A percentile compares a stretch with the other conserved stretches of the same genome.
These are phyloP conservation scores for Cucumis variabilis DNA, from an alignment of 331 rosid genomes.

Conservation along the genomic window DNA sequence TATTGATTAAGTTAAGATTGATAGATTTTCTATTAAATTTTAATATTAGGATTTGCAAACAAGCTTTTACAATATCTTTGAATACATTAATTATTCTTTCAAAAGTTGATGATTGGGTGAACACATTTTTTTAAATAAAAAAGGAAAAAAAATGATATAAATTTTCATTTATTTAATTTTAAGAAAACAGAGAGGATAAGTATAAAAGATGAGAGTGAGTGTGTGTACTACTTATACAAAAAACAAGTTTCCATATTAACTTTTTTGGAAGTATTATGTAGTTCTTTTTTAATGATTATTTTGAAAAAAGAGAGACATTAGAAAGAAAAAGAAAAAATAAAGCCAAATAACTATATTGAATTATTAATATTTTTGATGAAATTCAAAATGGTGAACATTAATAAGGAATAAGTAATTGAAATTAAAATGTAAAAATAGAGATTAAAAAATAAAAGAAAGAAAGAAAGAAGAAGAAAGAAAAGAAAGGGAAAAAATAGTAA, in stretches of 20 bases:
- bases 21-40: no score
- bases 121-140: background rate
- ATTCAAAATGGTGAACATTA: no score
- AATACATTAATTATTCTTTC: no score
- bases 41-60: no score
- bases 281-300: no score
- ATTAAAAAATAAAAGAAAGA: no score
- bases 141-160: no score
- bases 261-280: background rate
- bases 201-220: background rate
- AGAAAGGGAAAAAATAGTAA: background rate
- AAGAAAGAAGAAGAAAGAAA: background rate
- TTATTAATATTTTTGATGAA: no score
- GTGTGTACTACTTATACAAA: background rate
- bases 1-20: no score
- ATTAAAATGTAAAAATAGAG: no score
- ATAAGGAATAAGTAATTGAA: background rate
- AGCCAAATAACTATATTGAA: background rate
- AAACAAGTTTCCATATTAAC: background rate
- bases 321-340: background rate
- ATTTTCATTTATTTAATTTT: no score
- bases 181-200: background rate
- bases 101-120: background rate
- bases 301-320: background rate
- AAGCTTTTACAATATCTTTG: no score